Conservation (phyloP, 176 grass and related monocot species). For the Canna indica region DNA sequence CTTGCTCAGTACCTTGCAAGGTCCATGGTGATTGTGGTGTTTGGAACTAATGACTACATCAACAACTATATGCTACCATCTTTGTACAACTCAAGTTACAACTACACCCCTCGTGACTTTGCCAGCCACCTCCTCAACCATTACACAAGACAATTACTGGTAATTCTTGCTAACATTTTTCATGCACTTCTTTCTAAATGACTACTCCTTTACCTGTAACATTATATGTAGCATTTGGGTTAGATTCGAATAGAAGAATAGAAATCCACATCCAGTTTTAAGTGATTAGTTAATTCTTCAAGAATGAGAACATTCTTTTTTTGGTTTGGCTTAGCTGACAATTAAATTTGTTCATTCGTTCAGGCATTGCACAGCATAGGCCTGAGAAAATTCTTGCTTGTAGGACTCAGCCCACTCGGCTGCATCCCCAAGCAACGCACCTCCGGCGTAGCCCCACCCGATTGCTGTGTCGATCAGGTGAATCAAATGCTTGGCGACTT, state of each 20-base stretch:
- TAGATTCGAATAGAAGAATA: no score
- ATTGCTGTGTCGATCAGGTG: constrained; percentile 31
- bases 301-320: no score
- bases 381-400: constrained; percentile 35
- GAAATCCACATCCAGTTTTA: no score
- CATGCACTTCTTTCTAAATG: neutral
- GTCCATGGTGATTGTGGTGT: constrained; percentile 32
- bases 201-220: no score
- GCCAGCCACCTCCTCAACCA: constrained; percentile 35
- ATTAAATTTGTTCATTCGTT: neutral
- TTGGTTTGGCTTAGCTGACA: neutral
- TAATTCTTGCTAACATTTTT: neutral
- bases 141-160: constrained; percentile 32
- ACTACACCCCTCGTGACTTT: constrained; percentile 25
- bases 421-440: constrained; percentile 36
- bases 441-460: constrained; percentile 2
- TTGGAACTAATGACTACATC: constrained; percentile 44
- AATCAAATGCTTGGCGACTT: constrained; percentile 36
- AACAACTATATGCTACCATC: constrained; percentile 35
- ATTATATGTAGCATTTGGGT: no score
- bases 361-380: constrained; percentile 36
- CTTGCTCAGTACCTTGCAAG: constrained; percentile 20
- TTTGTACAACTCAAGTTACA: constrained; percentile 26
- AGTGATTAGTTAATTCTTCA: no score
- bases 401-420: constrained; percentile 35